Evolutionary conservation across 2,329 filamentous ascomycete species (phyloP).

Genomic region (Plenodomus tracheiphilus): DNA sequence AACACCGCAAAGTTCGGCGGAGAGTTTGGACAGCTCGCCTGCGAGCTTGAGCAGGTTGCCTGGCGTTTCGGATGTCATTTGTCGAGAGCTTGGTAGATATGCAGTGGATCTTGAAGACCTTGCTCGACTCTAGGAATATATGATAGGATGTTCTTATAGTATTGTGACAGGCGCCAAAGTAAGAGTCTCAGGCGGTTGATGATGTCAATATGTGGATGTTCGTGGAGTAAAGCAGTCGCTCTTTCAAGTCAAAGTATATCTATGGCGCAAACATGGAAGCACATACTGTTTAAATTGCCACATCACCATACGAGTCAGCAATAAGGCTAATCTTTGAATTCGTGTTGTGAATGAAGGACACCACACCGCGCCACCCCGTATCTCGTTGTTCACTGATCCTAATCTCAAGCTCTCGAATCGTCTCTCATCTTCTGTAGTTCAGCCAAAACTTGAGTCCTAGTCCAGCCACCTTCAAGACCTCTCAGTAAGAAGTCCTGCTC

Average conservation of each 20-base stretch:
- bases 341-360: background rate
- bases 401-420: constrained; percentile 30
- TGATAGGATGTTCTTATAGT: no score
- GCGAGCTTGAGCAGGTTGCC: constrained; percentile 27
- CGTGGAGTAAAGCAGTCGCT: no score
- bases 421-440: constrained; percentile 46
- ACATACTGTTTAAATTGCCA: no score
- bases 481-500: constrained; percentile 58
- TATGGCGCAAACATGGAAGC: no score
- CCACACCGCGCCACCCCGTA: background rate
- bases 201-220: no score
- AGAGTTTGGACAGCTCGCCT: constrained; percentile 19
- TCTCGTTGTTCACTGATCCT: background rate
- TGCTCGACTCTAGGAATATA: background rate
- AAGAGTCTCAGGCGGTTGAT: no score
- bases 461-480: constrained; percentile 50
- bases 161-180: no score
- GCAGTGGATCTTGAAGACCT: background rate
- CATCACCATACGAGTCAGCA: no score
- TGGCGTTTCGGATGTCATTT: constrained; percentile 20
- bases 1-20: constrained; percentile 14
- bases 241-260: no score
- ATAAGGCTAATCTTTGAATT: background rate
- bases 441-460: constrained; percentile 45
- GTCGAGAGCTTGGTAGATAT: background rate